Evolutionary conservation across 2,329 filamentous ascomycete species (phyloP), one percentile per base, ranked within the genome.

Genomic region (Thelonectria rubi): DNA sequence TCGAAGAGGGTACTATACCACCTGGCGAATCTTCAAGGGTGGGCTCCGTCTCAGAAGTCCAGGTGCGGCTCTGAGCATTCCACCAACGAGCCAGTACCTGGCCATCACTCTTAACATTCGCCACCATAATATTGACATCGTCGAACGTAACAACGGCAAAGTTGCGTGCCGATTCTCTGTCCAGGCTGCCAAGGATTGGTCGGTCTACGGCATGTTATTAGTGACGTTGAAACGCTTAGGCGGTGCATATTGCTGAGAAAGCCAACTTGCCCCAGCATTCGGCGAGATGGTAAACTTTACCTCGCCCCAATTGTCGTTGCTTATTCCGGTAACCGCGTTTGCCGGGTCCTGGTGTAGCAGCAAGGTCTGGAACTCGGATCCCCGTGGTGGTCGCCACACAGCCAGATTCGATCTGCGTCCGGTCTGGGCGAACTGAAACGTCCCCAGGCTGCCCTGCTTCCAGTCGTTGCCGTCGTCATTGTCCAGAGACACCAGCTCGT

Each of bases 391-490:
- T 15, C 32, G 56, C 56, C 56, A 58, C 1, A 49, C 56, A 10
- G 56, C 56, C 40, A 58, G 11, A 8, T 58, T 53, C 2, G 56
- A 53, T 17, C 56, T 40, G 26, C 26, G 26, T 9, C 26, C 26
- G 7, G 26, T 30, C 26, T 30, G 26, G 7, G 26, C 26, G 26
- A 30, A 30, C 8, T 30, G 26, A 9, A 30, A 9, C 26, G 26
- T 30, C 24, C 10, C 17, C 42, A 43, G 55, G 26, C 8, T 39
- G 17, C 20, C 14, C 34, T 47, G 30, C 12, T 24, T 5, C 56
- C 56, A 52, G n/a, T 20, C 2, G 26, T 18, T 18, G 5, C 47
- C 42, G 12, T n/a, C 11, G 3, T 15, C 24, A 14, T 20, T 3
- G 6, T 12, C 18, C 9, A n/a, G 7, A 1, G 34, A 47, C 15